A percentile compares a stretch with the other conserved stretches of the same genome.
These are phyloP conservation scores for Quercus lobata DNA, from an alignment of 331 rosid species.

Conservation along the genomic window DNA sequence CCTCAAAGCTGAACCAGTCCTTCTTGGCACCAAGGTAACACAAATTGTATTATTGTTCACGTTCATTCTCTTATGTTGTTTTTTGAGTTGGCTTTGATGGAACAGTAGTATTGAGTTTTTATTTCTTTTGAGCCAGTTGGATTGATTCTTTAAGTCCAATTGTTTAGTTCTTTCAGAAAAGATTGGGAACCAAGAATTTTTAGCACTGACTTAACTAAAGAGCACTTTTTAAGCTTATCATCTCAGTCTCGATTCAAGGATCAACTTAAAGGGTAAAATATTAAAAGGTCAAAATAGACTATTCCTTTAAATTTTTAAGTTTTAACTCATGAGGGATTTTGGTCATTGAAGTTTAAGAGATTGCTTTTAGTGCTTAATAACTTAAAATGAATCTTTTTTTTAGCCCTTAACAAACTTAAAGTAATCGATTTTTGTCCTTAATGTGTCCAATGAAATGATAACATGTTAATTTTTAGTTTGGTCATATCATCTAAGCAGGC, in stretches of 20 bases:
- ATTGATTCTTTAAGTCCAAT: neutral
- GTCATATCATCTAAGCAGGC: no score
- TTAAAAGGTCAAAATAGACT: neutral
- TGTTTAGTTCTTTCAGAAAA: neutral
- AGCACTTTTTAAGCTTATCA: no score
- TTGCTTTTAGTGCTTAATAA: no score
- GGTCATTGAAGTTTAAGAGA: no score
- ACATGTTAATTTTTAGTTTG: no score
- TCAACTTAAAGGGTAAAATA: neutral
- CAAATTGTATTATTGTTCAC: neutral
- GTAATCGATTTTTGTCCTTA: no score
- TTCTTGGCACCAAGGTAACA: slow-evolving; percentile 62
- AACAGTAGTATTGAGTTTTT: neutral
- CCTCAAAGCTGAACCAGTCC: slow-evolving; percentile 41
- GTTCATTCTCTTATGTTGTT: neutral
- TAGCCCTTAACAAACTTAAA: no score
- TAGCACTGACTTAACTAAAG: no score
- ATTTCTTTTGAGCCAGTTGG: neutral
- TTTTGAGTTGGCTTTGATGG: neutral
- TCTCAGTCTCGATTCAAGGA: neutral
- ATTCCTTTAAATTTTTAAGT: neutral
- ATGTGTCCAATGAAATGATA: no score
- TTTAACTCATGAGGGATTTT: no score
- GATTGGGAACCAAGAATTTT: no score
- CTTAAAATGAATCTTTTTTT: no score